Evolutionary conservation across 129 eudicot species (phyloP).

Genomic region (Arctium minus): DNA sequence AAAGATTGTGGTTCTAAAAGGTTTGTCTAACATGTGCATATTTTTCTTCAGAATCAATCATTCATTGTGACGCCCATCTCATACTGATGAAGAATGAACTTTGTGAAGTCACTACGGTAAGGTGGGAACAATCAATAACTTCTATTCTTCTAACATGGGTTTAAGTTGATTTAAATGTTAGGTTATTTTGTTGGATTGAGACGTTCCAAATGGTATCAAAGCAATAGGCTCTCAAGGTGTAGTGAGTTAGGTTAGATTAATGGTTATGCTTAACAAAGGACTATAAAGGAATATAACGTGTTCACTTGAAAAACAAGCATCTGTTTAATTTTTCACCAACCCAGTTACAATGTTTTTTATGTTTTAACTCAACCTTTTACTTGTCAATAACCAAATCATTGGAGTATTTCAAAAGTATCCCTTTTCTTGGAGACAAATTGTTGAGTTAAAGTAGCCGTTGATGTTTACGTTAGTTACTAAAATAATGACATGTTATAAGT

Average conservation of each 20-base stretch:
- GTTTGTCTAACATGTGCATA: neutral
- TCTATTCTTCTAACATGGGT: no score
- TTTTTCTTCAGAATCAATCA: neutral
- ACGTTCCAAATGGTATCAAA: no score
- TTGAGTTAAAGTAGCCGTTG: constrained; percentile 9
- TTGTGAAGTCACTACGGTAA: neutral
- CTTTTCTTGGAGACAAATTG: neutral
- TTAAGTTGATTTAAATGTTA: no score
- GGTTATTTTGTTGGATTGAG: no score
- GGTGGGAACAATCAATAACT: neutral
- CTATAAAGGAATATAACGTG: neutral
- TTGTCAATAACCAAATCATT: neutral
- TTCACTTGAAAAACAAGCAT: neutral
- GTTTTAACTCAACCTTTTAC: no score
- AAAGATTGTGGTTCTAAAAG: neutral
- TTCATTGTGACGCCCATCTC: neutral
- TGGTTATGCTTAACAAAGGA: neutral
- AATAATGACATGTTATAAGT: neutral
- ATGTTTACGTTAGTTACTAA: constrained; percentile 10
- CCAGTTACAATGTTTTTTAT: no score
- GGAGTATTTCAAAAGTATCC: neutral
- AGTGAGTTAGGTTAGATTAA: neutral
- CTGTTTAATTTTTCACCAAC: neutral
- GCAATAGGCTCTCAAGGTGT: no score
- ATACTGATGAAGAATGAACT: neutral